phyloP scores from a whole-genome alignment of 768 basidiomycete species.

The Xerocomus brunneocitrinus region DNA sequence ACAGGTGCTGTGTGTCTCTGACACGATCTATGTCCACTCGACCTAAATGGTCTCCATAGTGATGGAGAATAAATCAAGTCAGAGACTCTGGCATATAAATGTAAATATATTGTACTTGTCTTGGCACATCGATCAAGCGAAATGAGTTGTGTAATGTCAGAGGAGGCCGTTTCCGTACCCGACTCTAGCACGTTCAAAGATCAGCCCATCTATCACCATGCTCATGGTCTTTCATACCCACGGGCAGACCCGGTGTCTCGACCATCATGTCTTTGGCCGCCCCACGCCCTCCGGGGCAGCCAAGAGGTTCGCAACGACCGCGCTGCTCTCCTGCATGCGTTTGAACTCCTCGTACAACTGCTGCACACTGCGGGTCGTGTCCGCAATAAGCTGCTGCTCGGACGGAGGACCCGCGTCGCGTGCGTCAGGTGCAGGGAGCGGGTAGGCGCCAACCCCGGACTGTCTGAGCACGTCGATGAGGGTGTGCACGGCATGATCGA shows the following conservation, averaged over 20 bases:
- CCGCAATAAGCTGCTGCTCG: constrained; percentile 44
- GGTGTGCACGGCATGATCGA: constrained; percentile 47
- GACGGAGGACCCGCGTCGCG: constrained; percentile 28
- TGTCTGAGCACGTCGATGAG: constrained; percentile 49
- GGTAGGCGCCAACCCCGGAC: constrained; percentile 65
- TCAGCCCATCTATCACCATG: neutral
- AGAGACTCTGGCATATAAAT: too few species aligned
- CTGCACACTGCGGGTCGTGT: constrained; percentile 41
- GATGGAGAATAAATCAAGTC: too few species aligned
- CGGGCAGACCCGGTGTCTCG: too few species aligned
- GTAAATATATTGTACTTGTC: neutral
- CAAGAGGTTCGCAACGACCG: constrained; percentile 45
- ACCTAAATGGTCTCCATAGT: constrained; percentile 2
- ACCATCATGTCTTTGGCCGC: constrained; percentile 11
- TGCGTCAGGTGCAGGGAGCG: constrained; percentile 35
- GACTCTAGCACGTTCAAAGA: neutral
- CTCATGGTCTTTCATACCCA: neutral
- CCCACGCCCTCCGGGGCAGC: constrained; percentile 24
- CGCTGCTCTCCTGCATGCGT: constrained; percentile 53
- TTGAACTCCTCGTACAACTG: constrained; percentile 47
- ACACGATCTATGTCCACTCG: constrained; percentile 21
- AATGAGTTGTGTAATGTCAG: neutral
- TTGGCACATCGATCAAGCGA: neutral
- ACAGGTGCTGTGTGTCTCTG: constrained; percentile 27
- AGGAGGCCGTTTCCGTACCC: neutral